Evolutionary conservation across 1,139 yeast species (phyloP), one percentile per base, ranked within the genome.

Genomic region (Kurtzmaniella quercitrusa): DNA sequence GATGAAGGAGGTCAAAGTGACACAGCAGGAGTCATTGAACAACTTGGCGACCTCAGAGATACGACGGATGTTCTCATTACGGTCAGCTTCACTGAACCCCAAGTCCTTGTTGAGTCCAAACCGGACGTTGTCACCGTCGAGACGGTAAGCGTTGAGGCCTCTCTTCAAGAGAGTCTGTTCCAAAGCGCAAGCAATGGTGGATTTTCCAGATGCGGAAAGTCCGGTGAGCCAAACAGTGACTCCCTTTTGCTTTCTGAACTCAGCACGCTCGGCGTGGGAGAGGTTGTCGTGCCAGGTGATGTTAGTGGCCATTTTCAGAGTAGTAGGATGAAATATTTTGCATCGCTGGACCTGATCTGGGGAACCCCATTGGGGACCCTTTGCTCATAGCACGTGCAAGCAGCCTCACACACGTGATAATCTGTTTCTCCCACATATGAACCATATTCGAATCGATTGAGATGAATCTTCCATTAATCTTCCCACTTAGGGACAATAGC

Each of bases 181-280:
- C 47, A 91, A 75, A 6, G 96, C 97, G 63, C 96, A 87, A 2
- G 98, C 98, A 60, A 91, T 86, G 44, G 97, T 91, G 57, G 93
- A 83, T 65, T 91, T 91, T 48, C 98, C 98, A 44, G 95, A 85
- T 7, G 98, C 98, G 48, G 95, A 86, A 52, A 91, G 76, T 2
- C 98, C 98, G 10, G 98, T 91, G 56, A 91, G 76, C 98, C 98
- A 91, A 37, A 91, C 75, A 19, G 98, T 91, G 48, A 87, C 84
- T 42, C 98, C 98, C 49, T 77, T 77, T 70, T 91, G 97, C 49
- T 83, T 82, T 52, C 89, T 81, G 47, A 87, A 69, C 23, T 62
- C 66, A 40, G 78, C 65, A 58, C 98, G 85, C 68, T 91, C 96
- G 18, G 74, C 81, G 65, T 85, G 90, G 27, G 94, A 83, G 55